Evolutionary conservation across 106 monocot species (phyloP), one percentile per base, ranked within the genome.

Genomic region (Dendrobium nobile): DNA sequence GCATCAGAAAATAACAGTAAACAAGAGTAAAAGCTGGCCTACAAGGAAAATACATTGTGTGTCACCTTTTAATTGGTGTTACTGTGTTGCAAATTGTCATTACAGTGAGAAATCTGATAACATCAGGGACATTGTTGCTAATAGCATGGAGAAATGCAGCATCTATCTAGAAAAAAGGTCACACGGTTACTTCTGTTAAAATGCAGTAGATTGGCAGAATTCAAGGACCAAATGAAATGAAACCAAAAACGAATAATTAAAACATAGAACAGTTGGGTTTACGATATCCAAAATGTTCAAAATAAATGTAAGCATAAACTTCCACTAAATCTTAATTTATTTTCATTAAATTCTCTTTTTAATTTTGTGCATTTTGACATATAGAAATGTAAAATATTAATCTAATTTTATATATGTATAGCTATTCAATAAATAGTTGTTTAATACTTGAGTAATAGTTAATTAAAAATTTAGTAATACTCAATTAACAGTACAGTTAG

Each of bases 81-180:
- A 98, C 95, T 6, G 95, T 98, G 77, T 98, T 94, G 91, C 98
- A 98, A 78, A 98, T 84, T 78, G 98, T 75, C 98, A 98, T 98
- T 56, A 93, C 82, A 54, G 82, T 88, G n/a, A 98, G 82, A 90
- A 98, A 98, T 89, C 84, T 89, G 75, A 98, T 83, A 44, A 90
- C 91, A 88, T 91, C 86, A 51, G 92, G 84, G 54, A 79, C 80
- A 82, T 80, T 86, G 79, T 79, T 89, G 51, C 75, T 79, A 56
- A 95, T 84, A 85, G 91, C 91, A 91, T 91, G 87, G 77, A 90
- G 91, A 79, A 98, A 81, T 80, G 88, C 87, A 84, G 73, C 84
- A 89, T 98, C 98, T 98, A 88, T 76, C 83, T 85, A 92, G 77
- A 84, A 26, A 82, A 65, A 61, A 75, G 73, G 80, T 86, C 42